Percentiles rank a stretch among this genome's conserved stretches.
phyloP scores from a whole-genome alignment of 139 green algal species.

The Tetraselmis striata region DNA sequence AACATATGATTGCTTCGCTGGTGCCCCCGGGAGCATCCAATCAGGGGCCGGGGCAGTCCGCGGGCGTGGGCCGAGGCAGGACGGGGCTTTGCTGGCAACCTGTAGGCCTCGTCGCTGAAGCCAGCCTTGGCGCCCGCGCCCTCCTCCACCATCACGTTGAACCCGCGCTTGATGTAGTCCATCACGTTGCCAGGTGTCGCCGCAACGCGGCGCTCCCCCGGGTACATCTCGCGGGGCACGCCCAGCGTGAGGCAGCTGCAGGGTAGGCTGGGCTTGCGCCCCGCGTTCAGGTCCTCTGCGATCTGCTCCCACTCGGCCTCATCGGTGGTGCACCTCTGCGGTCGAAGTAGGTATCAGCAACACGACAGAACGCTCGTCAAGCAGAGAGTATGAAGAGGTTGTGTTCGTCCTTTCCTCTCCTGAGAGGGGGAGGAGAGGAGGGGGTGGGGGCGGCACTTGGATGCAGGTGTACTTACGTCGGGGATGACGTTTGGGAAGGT shows the following conservation, averaged over 20 bases:
- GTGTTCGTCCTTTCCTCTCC: too few relatives aligned
- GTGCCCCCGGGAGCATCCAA: too few relatives aligned
- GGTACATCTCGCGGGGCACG: conserved; percentile 59
- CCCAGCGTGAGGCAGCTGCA: conserved; percentile 32
- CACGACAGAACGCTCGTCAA: neutral
- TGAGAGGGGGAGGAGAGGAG: neutral
- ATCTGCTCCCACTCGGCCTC: neutral
- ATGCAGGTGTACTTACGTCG: too few relatives aligned
- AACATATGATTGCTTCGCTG: too few relatives aligned
- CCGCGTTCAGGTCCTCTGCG: neutral
- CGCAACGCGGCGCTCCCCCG: conserved; percentile 62
- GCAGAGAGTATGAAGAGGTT: neutral
- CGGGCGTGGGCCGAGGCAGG: too few relatives aligned
- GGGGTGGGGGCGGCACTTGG: too few relatives aligned
- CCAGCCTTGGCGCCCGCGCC: conserved; percentile 59
- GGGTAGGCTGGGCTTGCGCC: neutral
- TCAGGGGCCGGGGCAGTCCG: too few relatives aligned
- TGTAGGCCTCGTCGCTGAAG: conserved; percentile 35
- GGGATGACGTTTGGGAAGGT: neutral
- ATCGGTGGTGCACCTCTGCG: neutral
- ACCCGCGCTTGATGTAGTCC: conserved; percentile 64
- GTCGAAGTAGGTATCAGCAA: neutral
- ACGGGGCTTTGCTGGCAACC: neutral
- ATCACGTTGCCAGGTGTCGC: conserved; percentile 52
- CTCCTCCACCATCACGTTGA: conserved; percentile 63